Evolutionary conservation across 2,329 filamentous ascomycete species (phyloP).

Genomic region (Hypoxylon sp.): DNA sequence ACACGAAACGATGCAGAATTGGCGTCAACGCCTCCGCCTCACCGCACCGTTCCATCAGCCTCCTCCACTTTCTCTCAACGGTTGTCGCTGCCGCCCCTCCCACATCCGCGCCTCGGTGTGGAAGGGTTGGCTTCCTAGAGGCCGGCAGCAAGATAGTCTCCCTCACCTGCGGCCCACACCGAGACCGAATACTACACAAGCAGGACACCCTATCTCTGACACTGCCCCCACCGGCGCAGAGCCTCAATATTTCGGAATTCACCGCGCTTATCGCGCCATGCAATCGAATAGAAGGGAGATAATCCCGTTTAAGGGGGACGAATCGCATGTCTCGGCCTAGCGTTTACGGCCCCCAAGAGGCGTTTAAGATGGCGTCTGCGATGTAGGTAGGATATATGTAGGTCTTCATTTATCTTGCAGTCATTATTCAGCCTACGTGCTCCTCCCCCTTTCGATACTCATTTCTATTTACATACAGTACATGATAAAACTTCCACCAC

Average conservation of each 20-base stretch:
- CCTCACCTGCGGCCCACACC: conserved; percentile 16
- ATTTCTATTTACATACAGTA: no score
- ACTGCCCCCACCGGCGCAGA: conserved; percentile 1
- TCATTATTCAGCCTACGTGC: no score
- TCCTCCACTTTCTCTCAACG: conserved; percentile 8
- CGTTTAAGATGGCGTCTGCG: no score
- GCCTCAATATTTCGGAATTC: conserved; percentile 6
- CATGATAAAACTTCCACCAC: conserved; percentile 6
- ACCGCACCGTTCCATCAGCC: conserved; percentile 29
- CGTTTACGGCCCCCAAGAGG: no score
- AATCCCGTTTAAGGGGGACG: no score
- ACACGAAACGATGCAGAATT: conserved; percentile 12
- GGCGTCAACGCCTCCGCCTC: neutral
- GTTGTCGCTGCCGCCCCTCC: no score
- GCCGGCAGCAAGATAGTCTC: no score
- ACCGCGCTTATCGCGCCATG: conserved; percentile 1
- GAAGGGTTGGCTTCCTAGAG: conserved; percentile 16
- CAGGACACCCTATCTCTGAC: conserved; percentile 1
- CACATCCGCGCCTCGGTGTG: conserved; percentile 3
- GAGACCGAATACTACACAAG: no score
- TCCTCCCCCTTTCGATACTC: no score
- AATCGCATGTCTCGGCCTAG: no score
- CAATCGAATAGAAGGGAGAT: conserved; percentile 1
- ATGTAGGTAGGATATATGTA: conserved; percentile 1
- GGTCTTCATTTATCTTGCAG: conserved; percentile 13